These are phyloP conservation scores for Penicillium malachiteum DNA, from an alignment of 495 filamentous ascomycete species.

Conservation along the genomic window DNA sequence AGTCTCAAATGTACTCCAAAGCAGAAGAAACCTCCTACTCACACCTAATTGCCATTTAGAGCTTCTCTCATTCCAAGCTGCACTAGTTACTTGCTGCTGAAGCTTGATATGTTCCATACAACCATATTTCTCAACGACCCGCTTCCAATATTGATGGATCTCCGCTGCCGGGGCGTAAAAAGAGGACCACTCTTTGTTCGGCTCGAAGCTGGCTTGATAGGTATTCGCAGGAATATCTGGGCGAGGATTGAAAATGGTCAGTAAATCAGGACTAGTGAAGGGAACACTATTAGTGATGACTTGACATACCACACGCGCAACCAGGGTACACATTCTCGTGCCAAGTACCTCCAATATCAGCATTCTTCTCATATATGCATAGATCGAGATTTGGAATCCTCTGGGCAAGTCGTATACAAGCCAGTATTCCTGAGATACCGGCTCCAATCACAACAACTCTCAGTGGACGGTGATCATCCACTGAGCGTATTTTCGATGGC, in stretches of 20 bases:
- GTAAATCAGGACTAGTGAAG: not conserved
- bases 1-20: not conserved
- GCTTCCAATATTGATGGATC: slow-evolving; percentile 57
- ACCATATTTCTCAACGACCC: slow-evolving; percentile 43
- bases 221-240: slow-evolving; percentile 45
- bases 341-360: slow-evolving; percentile 70
- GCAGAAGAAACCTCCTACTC: not conserved
- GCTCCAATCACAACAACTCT: slow-evolving; percentile 65
- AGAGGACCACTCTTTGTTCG: slow-evolving; percentile 57
- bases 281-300: not conserved
- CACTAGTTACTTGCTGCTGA: slow-evolving; percentile 34
- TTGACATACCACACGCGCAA: slow-evolving; percentile 50
- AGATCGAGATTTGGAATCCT: slow-evolving; percentile 59
- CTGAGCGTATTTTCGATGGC: slow-evolving; percentile 43
- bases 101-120: slow-evolving; percentile 41
- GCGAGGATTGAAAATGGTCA: not conserved
- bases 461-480: slow-evolving; percentile 57
- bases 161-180: slow-evolving; percentile 58
- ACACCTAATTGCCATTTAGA: slow-evolving; percentile 51
- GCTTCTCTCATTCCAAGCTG: slow-evolving; percentile 38
- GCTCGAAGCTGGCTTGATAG: slow-evolving; percentile 53
- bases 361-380: slow-evolving; percentile 78
- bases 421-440: slow-evolving; percentile 61
- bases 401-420: slow-evolving; percentile 59
- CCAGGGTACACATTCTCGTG: slow-evolving; percentile 71